Base-by-base conservation (phyloP, 2,329 filamentous ascomycete genomes). In the Chalara sp. region DNA sequence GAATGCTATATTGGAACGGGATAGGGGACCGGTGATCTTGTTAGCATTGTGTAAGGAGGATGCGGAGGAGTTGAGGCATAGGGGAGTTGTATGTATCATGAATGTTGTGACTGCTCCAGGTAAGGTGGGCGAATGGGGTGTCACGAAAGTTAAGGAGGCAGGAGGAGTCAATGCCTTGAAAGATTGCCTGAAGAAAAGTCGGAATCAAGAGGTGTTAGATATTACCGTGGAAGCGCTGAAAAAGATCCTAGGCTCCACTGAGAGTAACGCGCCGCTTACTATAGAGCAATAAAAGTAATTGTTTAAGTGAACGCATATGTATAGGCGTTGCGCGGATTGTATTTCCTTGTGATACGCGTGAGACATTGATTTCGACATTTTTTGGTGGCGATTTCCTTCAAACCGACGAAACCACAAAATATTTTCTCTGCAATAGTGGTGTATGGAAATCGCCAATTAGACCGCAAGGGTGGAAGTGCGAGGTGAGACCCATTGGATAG, bases 31-130 rank as follows among this genome's bases (percentile, higher is more conserved):
- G 4, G 76, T 83, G 54, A 80, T 89, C n/a, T 61, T 97, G n/a
- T 68, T 99, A n/a, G 81, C 76, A 0, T 70, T 97, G 63, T 95
- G 89, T 62, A 72, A 74, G 12, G 89, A 96, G 56, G 80, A 86
- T 5, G 77, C 76, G 49, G 84, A 87, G 60, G 81, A 84, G 51
- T 63, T 91, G 52, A 72, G 81, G 47, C 81, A 85, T 64, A 73
- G 93, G 6, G 93, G 89, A 0, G 79, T 87, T 1, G 89, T 92
- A 30, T 81, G 84, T 51, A 66, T 93, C 12, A 75, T 81, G 55
- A 95, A 95, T 64, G 72, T 96, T 63, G 74, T 89, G 5, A 74
- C 74, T 8, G 79, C 80, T 4, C 81, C 85, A 6, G 86, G 81
- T 1, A 80, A 84, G 11, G 74, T 81, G 0, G 88, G 87, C 0